Conservation (phyloP, 2,329 filamentous ascomycete genomes). For the Rhytidhysteron rufulum region DNA sequence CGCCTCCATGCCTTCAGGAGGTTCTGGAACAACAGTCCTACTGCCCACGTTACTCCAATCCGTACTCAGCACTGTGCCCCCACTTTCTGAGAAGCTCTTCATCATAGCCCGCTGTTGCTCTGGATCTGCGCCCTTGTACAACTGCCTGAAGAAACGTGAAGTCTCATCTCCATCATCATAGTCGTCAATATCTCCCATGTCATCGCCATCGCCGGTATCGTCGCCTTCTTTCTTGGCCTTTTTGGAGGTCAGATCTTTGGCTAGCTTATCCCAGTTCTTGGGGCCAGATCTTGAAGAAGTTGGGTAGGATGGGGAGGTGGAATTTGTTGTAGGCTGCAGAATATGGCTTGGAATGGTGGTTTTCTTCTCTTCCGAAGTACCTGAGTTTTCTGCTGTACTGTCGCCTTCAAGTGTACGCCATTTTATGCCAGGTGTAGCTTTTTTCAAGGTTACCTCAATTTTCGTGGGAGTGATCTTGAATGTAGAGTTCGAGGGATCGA, state of each 20-base stretch:
- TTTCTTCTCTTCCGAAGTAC: conserved; percentile 9
- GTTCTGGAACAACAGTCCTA: conserved; percentile 66
- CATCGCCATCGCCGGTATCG: conserved; percentile 21
- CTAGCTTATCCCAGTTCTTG: conserved; percentile 89
- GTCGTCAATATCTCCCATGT: conserved; percentile 52
- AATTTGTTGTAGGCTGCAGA: conserved; percentile 15
- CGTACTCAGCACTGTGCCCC: conserved; percentile 87
- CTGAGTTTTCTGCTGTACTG: conserved; percentile 10
- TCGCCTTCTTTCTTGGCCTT: conserved; percentile 16
- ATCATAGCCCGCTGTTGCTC: conserved; percentile 93
- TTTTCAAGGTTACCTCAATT: conserved; percentile 71
- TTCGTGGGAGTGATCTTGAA: conserved; percentile 70
- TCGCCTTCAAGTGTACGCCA: conserved; percentile 59
- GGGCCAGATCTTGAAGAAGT: conserved; percentile 79
- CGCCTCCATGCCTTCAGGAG: conserved; percentile 73
- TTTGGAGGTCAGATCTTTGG: conserved; percentile 41
- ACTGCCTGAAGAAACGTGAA: conserved; percentile 82
- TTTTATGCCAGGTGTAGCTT: conserved; percentile 61
- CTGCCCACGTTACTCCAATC: conserved; percentile 81
- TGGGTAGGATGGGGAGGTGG: conserved; percentile 64
- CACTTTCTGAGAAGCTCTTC: conserved; percentile 94
- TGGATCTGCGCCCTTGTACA: conserved; percentile 72
- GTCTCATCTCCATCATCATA: conserved; percentile 58
- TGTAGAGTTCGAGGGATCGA: conserved; percentile 60
- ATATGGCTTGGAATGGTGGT: conserved; percentile 15